A percentile compares a stretch with the other conserved stretches of the same genome.
phyloP scores from a whole-genome alignment of 768 basidiomycete species.

The Tylopilus rubrobrunneus region DNA sequence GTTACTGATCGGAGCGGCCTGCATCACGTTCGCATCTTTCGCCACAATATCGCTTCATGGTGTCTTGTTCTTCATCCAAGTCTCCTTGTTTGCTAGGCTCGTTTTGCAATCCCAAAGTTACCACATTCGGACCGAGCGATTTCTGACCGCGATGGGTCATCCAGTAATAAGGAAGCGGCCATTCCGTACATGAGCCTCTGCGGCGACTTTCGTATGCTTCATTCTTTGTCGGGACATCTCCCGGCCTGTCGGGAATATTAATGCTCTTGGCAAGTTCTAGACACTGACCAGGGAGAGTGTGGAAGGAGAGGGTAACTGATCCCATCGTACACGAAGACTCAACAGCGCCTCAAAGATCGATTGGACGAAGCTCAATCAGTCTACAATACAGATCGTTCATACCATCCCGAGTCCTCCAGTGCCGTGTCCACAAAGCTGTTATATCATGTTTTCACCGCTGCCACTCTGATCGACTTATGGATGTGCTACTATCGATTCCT shows the following conservation, averaged over 20 bases:
- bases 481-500: too few species aligned
- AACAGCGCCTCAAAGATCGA: too few species aligned
- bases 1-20: slow-evolving; percentile 2
- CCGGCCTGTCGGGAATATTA: slow-evolving; percentile 12
- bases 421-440: too few species aligned
- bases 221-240: slow-evolving; percentile 11
- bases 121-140: slow-evolving; percentile 12
- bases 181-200: slow-evolving; percentile 13
- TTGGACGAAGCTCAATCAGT: neutral
- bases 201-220: slow-evolving; percentile 16
- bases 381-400: neutral
- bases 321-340: slow-evolving; percentile 11
- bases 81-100: slow-evolving; percentile 11
- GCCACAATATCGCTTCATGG: slow-evolving; percentile 5
- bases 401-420: neutral
- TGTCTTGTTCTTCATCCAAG: slow-evolving; percentile 10
- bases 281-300: slow-evolving; percentile 3
- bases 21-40: slow-evolving; percentile 2
- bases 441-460: neutral
- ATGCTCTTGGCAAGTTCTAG: slow-evolving; percentile 9
- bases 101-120: slow-evolving; percentile 15
- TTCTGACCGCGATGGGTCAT: slow-evolving; percentile 3
- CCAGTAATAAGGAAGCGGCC: slow-evolving; percentile 13
- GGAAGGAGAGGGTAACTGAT: slow-evolving; percentile 18
- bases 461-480: too few species aligned